A percentile compares a stretch with the other conserved stretches of the same genome.
phyloP scores from a whole-genome alignment of 1,284 basidiomycete species.

The Inonotus obliquus region DNA sequence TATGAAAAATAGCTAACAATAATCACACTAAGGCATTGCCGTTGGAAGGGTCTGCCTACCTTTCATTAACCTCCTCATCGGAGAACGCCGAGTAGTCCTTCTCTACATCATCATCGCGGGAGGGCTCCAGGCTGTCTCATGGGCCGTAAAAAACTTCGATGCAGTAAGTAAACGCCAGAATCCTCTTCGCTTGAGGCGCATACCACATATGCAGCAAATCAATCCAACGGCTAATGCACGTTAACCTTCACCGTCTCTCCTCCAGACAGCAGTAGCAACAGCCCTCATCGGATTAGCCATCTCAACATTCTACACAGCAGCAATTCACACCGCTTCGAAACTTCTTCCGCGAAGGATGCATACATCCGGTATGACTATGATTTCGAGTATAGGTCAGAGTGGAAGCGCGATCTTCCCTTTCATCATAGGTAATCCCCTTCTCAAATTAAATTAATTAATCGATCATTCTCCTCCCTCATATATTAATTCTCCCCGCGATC shows the following conservation, averaged over 20 bases:
- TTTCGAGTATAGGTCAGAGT: slow-evolving; percentile 31
- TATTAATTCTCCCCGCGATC: neutral
- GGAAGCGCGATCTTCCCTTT: slow-evolving; percentile 33
- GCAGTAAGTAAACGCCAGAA: slow-evolving; percentile 19
- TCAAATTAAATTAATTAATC: too few species aligned
- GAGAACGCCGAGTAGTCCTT: slow-evolving; percentile 30
- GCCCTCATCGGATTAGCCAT: slow-evolving; percentile 32
- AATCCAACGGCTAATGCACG: too few species aligned
- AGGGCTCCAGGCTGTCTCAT: slow-evolving; percentile 29
- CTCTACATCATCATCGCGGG: slow-evolving; percentile 29
- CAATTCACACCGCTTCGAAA: slow-evolving; percentile 28
- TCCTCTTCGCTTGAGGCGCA: neutral
- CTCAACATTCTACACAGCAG: slow-evolving; percentile 32
- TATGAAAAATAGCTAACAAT: neutral
- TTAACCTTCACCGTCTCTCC: neutral
- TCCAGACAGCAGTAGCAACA: slow-evolving; percentile 28
- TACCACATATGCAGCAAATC: neutral
- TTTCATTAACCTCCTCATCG: slow-evolving; percentile 28
- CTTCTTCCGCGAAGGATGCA: slow-evolving; percentile 31
- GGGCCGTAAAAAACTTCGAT: slow-evolving; percentile 28
- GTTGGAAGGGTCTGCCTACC: slow-evolving; percentile 31
- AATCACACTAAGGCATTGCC: slow-evolving; percentile 24
- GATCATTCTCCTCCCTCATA: too few species aligned
- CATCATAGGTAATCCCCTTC: slow-evolving; percentile 23
- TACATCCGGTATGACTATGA: slow-evolving; percentile 31